Percentiles rank a stretch among this genome's conserved stretches.
These are phyloP conservation scores for Fomitopsis schrenkii DNA, from an alignment of 1,284 basidiomycete genomes.

Conservation along the genomic window DNA sequence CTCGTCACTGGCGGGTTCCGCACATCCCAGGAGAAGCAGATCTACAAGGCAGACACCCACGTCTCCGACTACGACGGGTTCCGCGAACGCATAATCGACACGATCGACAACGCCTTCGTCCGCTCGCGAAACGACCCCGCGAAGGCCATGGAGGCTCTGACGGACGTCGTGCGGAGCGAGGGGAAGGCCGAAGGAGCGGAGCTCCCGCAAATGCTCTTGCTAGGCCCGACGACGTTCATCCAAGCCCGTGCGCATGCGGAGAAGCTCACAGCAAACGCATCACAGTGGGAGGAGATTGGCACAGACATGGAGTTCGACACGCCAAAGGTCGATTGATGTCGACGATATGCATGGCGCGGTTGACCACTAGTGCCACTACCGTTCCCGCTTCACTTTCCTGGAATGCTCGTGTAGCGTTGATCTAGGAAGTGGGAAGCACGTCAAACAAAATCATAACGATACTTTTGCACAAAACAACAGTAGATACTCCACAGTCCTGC, in stretches of 20 bases:
- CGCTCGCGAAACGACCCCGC: constrained; percentile 44
- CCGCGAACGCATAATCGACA: constrained; percentile 26
- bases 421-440: not conserved
- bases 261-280: constrained; percentile 18
- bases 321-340: too few species aligned
- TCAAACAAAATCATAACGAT: not conserved
- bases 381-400: too few species aligned
- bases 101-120: constrained; percentile 29
- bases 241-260: constrained; percentile 25
- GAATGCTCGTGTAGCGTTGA: too few species aligned
- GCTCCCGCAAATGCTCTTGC: constrained; percentile 22
- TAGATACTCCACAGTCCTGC: not conserved
- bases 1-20: constrained; percentile 21
- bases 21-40: constrained; percentile 14
- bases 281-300: constrained; percentile 29
- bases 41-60: not conserved
- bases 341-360: too few species aligned
- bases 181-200: constrained; percentile 10
- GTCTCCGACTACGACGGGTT: constrained; percentile 34
- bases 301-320: constrained; percentile 22
- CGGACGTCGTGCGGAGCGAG: constrained; percentile 49
- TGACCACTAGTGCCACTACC: too few species aligned
- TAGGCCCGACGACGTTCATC: constrained; percentile 27
- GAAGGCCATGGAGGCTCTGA: constrained; percentile 47
- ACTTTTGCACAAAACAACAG: not conserved